These are phyloP conservation scores for Chamaenerion angustifolium DNA, from an alignment of 345 rosid species.

Conservation along the genomic window DNA sequence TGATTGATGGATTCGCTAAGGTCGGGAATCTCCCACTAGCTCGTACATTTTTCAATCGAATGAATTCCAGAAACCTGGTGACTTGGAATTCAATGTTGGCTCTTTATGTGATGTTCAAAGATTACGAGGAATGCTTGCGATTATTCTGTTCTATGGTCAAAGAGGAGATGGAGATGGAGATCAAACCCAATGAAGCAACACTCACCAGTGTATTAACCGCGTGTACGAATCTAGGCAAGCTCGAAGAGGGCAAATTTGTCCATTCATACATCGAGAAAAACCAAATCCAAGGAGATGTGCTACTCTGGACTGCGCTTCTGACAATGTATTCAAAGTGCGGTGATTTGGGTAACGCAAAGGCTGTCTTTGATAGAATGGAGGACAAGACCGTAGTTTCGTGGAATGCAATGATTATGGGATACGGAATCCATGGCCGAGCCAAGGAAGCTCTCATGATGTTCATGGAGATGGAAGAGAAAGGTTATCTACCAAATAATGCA, in stretches of 20 bases:
- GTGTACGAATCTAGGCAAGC: conserved; percentile 30
- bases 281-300: conserved; percentile 21
- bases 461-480: conserved; percentile 33
- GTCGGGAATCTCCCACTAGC: conserved; percentile 14
- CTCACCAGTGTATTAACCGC: conserved; percentile 47
- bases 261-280: conserved; percentile 32
- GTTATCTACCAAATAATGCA: conserved; percentile 27
- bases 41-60: conserved; percentile 13
- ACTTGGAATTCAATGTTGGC: conserved; percentile 32
- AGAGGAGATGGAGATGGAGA: conserved; percentile 15
- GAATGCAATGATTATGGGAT: conserved; percentile 26
- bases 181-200: conserved; percentile 38
- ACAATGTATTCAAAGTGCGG: conserved; percentile 34
- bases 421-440: conserved; percentile 22
- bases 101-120: conserved; percentile 33
- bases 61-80: conserved; percentile 18
- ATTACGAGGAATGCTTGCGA: conserved; percentile 32
- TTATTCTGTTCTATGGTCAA: conserved; percentile 32
- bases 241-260: conserved; percentile 33
- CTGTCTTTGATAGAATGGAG: conserved; percentile 18
- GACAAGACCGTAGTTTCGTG: conserved; percentile 18
- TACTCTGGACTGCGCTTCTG: conserved; percentile 48
- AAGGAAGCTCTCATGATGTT: conserved; percentile 36
- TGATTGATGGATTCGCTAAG: conserved; percentile 20
- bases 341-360: conserved; percentile 11